Evolutionary conservation across 2,329 filamentous ascomycete genomes (phyloP), one percentile per base, ranked within the genome.

Genomic region (Ophiocordyceps polyrhachis-furcata): DNA sequence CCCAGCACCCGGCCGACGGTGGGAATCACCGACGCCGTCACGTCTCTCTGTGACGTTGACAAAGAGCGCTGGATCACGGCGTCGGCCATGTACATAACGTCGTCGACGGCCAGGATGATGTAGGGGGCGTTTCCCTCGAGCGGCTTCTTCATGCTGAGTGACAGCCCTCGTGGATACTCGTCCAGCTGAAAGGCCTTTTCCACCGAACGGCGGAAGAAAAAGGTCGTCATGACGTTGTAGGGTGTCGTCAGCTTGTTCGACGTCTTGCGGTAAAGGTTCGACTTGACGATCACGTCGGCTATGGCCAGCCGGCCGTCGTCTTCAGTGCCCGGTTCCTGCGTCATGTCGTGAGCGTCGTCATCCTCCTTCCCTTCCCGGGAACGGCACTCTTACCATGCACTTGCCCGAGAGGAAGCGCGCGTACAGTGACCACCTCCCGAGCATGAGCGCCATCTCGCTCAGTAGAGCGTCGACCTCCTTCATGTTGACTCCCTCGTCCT

Each of bases 81-180:
- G 58, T 93, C 93, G 58, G 94, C 84, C 53, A 98, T 95, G 63
- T 96, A 98, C 89, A 98, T 96, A 56, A 96, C 87, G 64, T 95
- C 91, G 65, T 98, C 91, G 9, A 98, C 88, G 0, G 89, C 88
- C 2, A 88, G 87, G 40, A 91, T 89, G 54, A 98, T 94, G 56
- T 85, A 93, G 1, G 91, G 91, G 3, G 86, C 75, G 53, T 87
- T 86, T 47, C 79, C 74, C 44, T 81, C 76, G 40, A 94, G 69
- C 4, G 81, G 70, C 55, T 73, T 83, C 55, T 73, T 79, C 40
- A 81, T 69, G 56, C 80, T 85, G 31, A 98, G 68, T 0, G 83
- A 83, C 19, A 98, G 67, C 19, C 86, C 86, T 1, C 71, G 65
- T 0, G 91, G 91, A 19, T 80, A 74, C 59, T 98, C 93, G 57